phyloP scores from a whole-genome alignment of 2,329 filamentous ascomycete species.

The Verruconis gallopava region DNA sequence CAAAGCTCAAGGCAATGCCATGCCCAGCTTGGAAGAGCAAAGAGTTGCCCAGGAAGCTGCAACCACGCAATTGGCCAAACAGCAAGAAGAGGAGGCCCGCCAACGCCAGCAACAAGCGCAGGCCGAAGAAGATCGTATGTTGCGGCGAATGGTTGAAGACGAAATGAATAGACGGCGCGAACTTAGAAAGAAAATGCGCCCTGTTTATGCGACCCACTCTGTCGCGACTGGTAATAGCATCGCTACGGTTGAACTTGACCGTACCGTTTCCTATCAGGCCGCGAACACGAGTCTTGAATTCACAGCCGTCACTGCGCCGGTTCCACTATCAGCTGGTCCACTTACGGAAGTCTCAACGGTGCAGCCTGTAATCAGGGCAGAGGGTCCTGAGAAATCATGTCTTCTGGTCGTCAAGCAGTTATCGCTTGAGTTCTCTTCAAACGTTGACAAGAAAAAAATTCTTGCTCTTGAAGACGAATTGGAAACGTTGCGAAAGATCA shows the following conservation, averaged over 20 bases:
- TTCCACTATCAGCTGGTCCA: neutral
- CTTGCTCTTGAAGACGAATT: constrained; percentile 65
- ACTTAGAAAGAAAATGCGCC: constrained; percentile 45
- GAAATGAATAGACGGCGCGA: constrained; percentile 58
- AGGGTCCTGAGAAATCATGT: neutral
- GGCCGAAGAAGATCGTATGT: constrained; percentile 55
- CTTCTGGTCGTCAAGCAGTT: constrained; percentile 9
- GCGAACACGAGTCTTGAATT: constrained; percentile 1
- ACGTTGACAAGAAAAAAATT: constrained; percentile 61
- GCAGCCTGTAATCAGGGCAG: neutral
- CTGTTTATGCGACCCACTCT: neutral
- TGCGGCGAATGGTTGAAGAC: constrained; percentile 59
- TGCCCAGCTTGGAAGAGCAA: constrained; percentile 83
- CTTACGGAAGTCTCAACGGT: constrained; percentile 3
- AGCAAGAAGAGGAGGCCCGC: constrained; percentile 28
- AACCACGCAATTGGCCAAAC: constrained; percentile 44
- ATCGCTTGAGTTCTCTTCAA: constrained; percentile 27
- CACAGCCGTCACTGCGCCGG: constrained; percentile 47
- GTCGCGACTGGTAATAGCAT: neutral
- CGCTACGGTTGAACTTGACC: constrained; percentile 47
- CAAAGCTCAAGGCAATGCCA: constrained; percentile 50
- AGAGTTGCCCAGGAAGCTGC: constrained; percentile 69
- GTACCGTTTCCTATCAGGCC: constrained; percentile 48
- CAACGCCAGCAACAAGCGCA: constrained; percentile 33
- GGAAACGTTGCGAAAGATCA: constrained; percentile 59